A percentile compares a stretch with the other conserved stretches of the same genome.
Evolutionary conservation across 805 yeast genomes (phyloP).

Genomic region (Saturnispora sanitii): DNA sequence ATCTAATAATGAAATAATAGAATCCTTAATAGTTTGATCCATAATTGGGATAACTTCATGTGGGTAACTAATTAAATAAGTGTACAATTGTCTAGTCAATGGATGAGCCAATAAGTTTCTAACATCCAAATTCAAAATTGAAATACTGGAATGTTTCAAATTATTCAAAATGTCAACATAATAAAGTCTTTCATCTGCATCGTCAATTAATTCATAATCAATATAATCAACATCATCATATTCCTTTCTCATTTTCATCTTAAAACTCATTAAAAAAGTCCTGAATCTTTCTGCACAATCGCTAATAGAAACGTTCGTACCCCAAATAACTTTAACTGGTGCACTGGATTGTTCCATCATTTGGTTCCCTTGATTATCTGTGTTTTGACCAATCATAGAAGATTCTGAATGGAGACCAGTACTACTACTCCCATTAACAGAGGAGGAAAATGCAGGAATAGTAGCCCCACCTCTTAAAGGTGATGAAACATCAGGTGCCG

Average conservation of each 20-base stretch:
- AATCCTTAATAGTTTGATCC: constrained; percentile 93
- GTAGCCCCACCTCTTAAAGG: constrained; percentile 12
- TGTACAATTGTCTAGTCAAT: constrained; percentile 66
- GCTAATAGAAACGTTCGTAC: constrained; percentile 89
- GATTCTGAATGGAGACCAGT: constrained; percentile 6
- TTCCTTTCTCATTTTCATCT: constrained; percentile 57
- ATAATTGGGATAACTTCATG: constrained; percentile 95
- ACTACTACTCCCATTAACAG: constrained; percentile 6
- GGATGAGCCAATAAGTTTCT: constrained; percentile 68
- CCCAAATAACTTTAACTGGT: constrained; percentile 93
- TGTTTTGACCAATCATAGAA: constrained; percentile 2
- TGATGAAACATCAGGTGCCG: constrained; percentile 6
- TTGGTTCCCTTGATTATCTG: constrained; percentile 1
- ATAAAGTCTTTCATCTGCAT: constrained; percentile 55
- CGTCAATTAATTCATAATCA: constrained; percentile 29
- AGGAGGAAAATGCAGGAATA: constrained; percentile 14
- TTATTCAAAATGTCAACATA: constrained; percentile 65
- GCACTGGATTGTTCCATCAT: constrained; percentile 37
- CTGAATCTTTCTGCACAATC: constrained; percentile 77
- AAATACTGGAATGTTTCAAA: constrained; percentile 69
- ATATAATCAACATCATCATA: constrained; percentile 31
- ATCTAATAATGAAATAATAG: constrained; percentile 64
- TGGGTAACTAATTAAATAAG: constrained; percentile 85
- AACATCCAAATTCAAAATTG: constrained; percentile 79
- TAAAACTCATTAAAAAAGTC: constrained; percentile 76